Percentiles rank a stretch among this genome's conserved stretches.
Conservation (phyloP, 176 grass and related monocot species). For the Aegilops bicornis region DNA sequence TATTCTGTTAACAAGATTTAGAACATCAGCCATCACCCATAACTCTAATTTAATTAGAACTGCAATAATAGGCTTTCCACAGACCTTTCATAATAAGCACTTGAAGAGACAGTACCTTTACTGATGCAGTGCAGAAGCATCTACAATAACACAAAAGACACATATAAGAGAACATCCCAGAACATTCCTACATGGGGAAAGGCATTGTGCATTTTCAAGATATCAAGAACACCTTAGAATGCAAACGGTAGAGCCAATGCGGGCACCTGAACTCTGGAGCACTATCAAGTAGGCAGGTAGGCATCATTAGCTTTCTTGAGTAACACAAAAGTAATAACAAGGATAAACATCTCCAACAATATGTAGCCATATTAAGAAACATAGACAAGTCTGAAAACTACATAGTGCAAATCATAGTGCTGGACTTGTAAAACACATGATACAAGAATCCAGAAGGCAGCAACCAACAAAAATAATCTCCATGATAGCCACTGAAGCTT, state of each 20-base stretch:
- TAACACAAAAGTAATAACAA: constrained; percentile 14
- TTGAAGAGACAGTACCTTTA: neutral
- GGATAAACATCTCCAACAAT: neutral
- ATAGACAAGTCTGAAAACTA: neutral
- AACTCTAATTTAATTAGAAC: neutral
- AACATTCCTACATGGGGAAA: neutral
- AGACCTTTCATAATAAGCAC: constrained; percentile 25
- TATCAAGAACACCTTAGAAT: neutral
- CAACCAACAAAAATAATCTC: constrained; percentile 30
- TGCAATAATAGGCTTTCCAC: constrained; percentile 8
- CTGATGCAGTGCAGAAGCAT: constrained; percentile 8
- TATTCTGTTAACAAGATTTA: constrained; percentile 38
- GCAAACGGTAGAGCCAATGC: neutral
- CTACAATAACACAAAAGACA: constrained; percentile 15
- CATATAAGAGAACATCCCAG: constrained; percentile 4
- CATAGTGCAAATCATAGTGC: constrained; percentile 15
- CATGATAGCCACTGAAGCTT: constrained; percentile 32
- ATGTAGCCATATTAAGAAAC: constrained; percentile 10
- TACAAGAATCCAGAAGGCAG: neutral
- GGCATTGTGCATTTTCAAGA: neutral
- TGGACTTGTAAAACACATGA: constrained; percentile 14
- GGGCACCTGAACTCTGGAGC: neutral
- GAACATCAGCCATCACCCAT: constrained; percentile 7
- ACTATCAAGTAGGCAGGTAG: constrained; percentile 12
- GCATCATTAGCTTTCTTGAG: neutral